Evolutionary conservation across 1,284 basidiomycete species (phyloP), one percentile per base, ranked within the genome.

Genomic region (Wallemia mellicola): DNA sequence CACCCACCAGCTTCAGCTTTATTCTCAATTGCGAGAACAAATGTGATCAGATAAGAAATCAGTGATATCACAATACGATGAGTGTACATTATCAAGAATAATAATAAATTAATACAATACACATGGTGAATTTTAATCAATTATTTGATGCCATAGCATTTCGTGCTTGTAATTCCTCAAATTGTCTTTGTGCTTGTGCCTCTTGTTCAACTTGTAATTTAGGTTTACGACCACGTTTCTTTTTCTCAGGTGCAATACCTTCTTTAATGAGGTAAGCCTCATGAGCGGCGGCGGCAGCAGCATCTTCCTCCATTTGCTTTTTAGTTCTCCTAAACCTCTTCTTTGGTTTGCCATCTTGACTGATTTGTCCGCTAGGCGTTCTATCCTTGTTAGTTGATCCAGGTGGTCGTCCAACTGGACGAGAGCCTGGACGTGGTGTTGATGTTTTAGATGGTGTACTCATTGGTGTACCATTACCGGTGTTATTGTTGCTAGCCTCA

Each of bases 201-300:
- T 48, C 38, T n/a, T 48, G 38, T 22, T 48, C 38, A 11, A n/a
- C 38, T n/a, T 48, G 14, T 5, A 17, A n/a, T n/a, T 48, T 48
- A 48, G 38, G 38, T 48, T 48, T 48, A n/a, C 38, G 38, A 48
- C 38, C 38, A n/a, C 38, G 38, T n/a, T 48, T 48, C 38, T 48
- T 48, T n/a, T 48, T 48, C 38, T 48, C 38, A 22, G 38, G 38
- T n/a, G 22, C 19, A n/a, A 48, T 48, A 48, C 38, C 38, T n/a
- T 48, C 38, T n/a, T 48, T 48, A n/a, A 48, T 11, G 5, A 48
- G 38, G n/a, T 48, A 48, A 5, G 38, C 38, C 22, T 48, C 38
- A 48, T 48, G 38, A 17, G 38, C 38, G 3, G 38, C 38, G 5
- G 38, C 38, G 5, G 38, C 38, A 48, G 38, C 38, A 3, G 38